These are phyloP conservation scores for Cyberlindnera americana DNA, from an alignment of 805 yeast genomes.

Conservation along the genomic window DNA sequence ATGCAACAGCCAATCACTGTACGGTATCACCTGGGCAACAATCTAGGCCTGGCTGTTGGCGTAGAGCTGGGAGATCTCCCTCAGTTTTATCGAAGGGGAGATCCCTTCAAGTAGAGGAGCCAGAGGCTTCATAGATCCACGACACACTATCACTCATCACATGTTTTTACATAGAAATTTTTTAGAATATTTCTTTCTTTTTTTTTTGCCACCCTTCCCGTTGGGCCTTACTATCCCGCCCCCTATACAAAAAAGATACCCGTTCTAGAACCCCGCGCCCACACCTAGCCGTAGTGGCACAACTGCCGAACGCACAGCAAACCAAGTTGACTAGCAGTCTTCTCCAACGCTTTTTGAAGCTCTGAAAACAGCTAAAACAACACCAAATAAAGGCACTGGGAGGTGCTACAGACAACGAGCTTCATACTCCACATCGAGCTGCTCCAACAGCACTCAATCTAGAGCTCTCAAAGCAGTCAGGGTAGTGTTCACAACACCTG, in stretches of 20 bases:
- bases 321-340: neutral
- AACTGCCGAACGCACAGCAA: neutral
- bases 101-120: no score
- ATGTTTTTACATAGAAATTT: no score
- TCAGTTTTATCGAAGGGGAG: no score
- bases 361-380: neutral
- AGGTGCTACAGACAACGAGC: neutral
- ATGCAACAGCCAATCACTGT: slow-evolving; percentile 13
- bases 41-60: slow-evolving; percentile 4
- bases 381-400: neutral
- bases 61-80: neutral
- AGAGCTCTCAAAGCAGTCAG: no score
- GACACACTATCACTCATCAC: no score
- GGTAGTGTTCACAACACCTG: no score
- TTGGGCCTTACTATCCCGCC: neutral
- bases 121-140: no score
- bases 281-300: neutral
- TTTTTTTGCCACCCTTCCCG: slow-evolving; percentile 1
- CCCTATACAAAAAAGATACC: neutral
- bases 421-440: neutral
- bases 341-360: neutral
- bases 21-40: slow-evolving; percentile 17
- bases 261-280: slow-evolving; percentile 9
- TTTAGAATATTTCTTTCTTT: no score
- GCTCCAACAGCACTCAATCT: neutral